Evolutionary conservation across 2,329 filamentous ascomycete genomes (phyloP), one percentile per base, ranked within the genome.

Genomic region (Trichoderma koningii): DNA sequence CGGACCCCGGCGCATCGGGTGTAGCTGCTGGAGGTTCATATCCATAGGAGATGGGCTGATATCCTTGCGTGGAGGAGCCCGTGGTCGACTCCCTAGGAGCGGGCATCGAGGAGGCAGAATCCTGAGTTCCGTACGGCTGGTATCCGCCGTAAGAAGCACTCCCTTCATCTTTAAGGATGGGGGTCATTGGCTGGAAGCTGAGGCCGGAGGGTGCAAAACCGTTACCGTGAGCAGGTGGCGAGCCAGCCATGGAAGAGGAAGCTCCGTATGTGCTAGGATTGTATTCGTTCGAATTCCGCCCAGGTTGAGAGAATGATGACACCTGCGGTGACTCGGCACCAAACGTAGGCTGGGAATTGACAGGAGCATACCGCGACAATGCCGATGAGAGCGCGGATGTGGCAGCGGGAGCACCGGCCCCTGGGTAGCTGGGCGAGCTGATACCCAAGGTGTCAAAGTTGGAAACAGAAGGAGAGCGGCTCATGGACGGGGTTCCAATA

Each of bases 371-470:
- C 63, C 79, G 78, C 15, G 61, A 64, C 52, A 64, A 23, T 12
- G 61, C 61, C 5, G 80, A 83, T 5, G 77, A 67, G 5, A 71
- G 70, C 1, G 78, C 70, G 4, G 73, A 71, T 1, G 78, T 56
- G 21, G 66, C 73, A 57, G 77, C 71, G 2, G 78, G 72, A 28
- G 78, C 73, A 14, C 72, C 69, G 5, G 74, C 64, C 67, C 71
- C 68, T 5, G 71, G 67, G 50, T 76, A 77, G 28, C 69, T 69
- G 10, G 77, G 73, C 0, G 76, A 74, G 5, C 72, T 76, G 61
- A 84, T 86, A 5, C 88, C 88, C 73, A 95, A 96, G 6, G 91
- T 78, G 69, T 97, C 93, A 52, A 92, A 87, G 70, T 84, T 87
- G 5, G 84, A 86, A 75, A 75, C 83, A 5, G 91, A 95, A 3